phyloP scores from a whole-genome alignment of 495 filamentous ascomycete genomes.

The Podospora sp. region DNA sequence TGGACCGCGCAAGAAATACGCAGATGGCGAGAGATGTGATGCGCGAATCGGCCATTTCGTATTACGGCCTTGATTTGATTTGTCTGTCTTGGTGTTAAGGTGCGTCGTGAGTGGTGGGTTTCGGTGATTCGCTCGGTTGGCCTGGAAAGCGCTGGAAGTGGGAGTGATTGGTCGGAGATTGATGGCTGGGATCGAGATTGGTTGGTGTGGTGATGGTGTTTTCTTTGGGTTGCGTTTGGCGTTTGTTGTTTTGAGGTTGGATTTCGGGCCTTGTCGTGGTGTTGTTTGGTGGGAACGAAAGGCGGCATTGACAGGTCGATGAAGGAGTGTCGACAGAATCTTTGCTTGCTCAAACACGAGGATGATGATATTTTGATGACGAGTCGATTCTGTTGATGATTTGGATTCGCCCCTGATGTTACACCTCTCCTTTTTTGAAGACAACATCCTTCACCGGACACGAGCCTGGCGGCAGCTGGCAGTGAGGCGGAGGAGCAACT shows the following conservation, averaged over 20 bases:
- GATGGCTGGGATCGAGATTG: neutral
- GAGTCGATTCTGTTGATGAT: too few species aligned
- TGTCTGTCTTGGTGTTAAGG: neutral
- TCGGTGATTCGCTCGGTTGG: neutral
- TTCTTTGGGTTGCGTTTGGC: neutral
- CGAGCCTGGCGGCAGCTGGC: too few species aligned
- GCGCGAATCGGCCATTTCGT: neutral
- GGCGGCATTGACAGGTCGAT: neutral
- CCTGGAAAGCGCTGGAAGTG: neutral
- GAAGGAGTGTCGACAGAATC: neutral
- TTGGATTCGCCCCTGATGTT: too few species aligned
- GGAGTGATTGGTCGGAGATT: neutral
- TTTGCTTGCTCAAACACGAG: too few species aligned
- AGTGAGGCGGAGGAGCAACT: too few species aligned
- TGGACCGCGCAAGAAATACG: neutral
- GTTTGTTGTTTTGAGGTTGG: neutral
- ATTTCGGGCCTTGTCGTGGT: neutral
- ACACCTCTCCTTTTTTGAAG: too few species aligned
- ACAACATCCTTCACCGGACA: too few species aligned
- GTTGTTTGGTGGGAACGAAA: neutral
- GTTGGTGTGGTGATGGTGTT: neutral
- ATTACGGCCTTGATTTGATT: neutral
- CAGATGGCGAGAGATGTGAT: neutral
- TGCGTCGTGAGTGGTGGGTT: neutral
- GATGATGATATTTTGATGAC: too few species aligned